phyloP scores from a whole-genome alignment of 441 rosid species.

The Pelargonium australe region DNA sequence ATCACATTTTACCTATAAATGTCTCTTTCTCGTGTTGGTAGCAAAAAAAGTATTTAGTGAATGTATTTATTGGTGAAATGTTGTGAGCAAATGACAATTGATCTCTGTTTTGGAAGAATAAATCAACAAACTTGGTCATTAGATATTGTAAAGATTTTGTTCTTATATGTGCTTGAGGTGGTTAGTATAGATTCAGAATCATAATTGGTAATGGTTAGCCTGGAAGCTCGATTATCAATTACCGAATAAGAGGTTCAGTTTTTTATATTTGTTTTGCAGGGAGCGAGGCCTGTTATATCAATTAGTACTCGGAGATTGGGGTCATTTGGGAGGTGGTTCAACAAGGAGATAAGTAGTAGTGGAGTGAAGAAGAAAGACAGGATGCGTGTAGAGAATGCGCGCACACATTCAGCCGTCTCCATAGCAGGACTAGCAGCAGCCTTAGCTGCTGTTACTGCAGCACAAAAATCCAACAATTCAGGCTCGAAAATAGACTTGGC shows the following conservation, averaged over 20 bases:
- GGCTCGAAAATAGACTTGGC: constrained; percentile 65
- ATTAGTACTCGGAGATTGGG: constrained; percentile 46
- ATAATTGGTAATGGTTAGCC: too few species aligned
- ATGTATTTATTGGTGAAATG: too few species aligned
- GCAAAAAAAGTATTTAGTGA: too few species aligned
- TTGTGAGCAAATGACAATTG: too few species aligned
- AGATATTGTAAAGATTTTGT: too few species aligned
- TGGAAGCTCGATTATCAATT: too few species aligned
- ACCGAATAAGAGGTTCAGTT: background rate
- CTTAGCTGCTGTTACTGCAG: constrained; percentile 64
- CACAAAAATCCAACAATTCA: constrained; percentile 28
- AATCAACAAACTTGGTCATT: too few species aligned
- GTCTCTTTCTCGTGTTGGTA: too few species aligned
- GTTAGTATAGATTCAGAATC: background rate
- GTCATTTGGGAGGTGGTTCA: constrained; percentile 75
- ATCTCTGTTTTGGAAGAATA: too few species aligned
- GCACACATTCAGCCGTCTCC: constrained; percentile 69
- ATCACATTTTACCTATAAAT: too few species aligned
- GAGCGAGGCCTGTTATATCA: constrained; percentile 47
- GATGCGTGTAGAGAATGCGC: constrained; percentile 67
- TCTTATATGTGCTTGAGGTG: too few species aligned
- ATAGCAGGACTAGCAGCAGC: constrained; percentile 87
- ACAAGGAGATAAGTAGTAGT: constrained; percentile 39
- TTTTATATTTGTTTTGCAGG: constrained; percentile 27
- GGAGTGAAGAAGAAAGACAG: constrained; percentile 68